phyloP scores from a whole-genome alignment of 305 asterid genomes.

The Fraxinus albicans region DNA sequence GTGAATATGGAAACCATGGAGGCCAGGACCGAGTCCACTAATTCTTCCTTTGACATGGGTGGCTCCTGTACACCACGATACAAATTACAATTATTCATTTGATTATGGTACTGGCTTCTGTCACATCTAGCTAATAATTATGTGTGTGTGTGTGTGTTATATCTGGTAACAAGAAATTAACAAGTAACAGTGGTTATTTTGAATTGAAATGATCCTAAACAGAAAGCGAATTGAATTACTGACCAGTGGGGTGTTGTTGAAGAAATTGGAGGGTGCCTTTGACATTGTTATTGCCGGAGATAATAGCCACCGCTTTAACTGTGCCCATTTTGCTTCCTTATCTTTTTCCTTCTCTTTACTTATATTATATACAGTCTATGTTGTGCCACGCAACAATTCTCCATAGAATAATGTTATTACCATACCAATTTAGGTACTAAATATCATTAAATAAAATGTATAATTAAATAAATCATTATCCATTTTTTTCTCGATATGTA shows the following conservation, averaged over 20 bases:
- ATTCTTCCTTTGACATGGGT: constrained; percentile 65
- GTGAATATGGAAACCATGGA: constrained; percentile 82
- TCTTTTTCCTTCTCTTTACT: background rate
- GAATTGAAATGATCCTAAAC: background rate
- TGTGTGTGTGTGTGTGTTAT: too few species aligned
- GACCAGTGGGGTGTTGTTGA: constrained; percentile 32
- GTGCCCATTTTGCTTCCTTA: constrained; percentile 36
- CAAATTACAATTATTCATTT: background rate
- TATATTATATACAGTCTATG: too few species aligned
- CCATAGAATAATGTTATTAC: too few species aligned
- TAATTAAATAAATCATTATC: too few species aligned
- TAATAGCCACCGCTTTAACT: constrained; percentile 70
- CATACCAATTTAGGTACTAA: too few species aligned
- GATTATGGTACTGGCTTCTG: background rate
- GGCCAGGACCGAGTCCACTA: constrained; percentile 69
- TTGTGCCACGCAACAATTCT: too few species aligned
- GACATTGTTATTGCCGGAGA: constrained; percentile 55
- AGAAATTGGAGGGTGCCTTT: constrained; percentile 65
- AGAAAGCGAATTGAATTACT: background rate
- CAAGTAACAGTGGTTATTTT: background rate
- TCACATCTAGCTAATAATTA: too few species aligned
- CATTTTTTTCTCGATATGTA: too few species aligned
- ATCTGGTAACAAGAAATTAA: too few species aligned
- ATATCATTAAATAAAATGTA: too few species aligned
- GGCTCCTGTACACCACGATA: constrained; percentile 22